Conservation (phyloP, 371 early-diverging fungal genomes). For the Neoconidiobolus thromboides region DNA sequence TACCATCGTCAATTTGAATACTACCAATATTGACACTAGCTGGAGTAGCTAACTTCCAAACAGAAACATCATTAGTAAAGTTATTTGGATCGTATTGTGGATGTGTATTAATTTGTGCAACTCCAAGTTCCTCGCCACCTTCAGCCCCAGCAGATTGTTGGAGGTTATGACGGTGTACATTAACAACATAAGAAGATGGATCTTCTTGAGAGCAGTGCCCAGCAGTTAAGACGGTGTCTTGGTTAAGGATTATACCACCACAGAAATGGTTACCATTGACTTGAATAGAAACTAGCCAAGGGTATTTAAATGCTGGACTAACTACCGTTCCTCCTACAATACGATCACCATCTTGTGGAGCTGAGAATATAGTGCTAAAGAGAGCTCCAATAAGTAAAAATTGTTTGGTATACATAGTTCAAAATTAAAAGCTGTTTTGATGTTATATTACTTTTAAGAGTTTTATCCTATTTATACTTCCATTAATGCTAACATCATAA, state of each 20-base stretch:
- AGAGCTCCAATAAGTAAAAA: neutral
- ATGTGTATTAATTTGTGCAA: neutral
- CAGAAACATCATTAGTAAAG: neutral
- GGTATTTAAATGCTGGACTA: neutral
- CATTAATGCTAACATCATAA: too few relatives aligned
- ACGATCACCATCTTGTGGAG: neutral
- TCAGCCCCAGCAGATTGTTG: neutral
- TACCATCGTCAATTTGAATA: neutral
- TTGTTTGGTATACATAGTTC: too few relatives aligned
- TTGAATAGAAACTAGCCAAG: neutral
- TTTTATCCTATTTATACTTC: too few relatives aligned
- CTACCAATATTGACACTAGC: neutral
- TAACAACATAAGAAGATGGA: neutral
- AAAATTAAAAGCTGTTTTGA: too few relatives aligned
- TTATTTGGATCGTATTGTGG: neutral
- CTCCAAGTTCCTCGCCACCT: neutral
- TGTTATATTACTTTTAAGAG: too few relatives aligned
- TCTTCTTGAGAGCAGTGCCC: neutral
- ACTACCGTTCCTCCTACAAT: constrained; percentile 4
- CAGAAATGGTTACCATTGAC: neutral
- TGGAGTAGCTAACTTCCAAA: neutral
- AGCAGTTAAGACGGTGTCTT: neutral
- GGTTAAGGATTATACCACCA: neutral
- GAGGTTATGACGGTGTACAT: constrained; percentile 3
- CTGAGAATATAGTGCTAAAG: too few relatives aligned